Conservation (phyloP, 371 early-diverging fungal species). For the Mucor ambiguus region DNA sequence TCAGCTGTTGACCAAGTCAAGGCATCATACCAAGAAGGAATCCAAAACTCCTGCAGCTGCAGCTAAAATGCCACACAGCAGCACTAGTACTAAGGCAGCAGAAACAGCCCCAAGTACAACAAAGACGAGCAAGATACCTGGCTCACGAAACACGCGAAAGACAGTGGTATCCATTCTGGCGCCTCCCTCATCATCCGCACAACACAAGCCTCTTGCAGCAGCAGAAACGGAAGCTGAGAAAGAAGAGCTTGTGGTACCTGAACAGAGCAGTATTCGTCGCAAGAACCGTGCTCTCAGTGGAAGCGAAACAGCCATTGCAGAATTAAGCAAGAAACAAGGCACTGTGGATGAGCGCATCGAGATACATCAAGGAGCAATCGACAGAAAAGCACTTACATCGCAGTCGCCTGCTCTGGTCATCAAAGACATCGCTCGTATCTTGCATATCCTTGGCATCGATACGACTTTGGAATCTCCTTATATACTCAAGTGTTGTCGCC, state of each 20-base stretch:
- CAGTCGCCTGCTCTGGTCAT: conserved; percentile 72
- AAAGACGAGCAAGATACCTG: not conserved
- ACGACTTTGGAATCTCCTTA: conserved; percentile 67
- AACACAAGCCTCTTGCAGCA: not conserved
- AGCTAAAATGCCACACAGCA: not conserved
- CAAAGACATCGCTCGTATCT: conserved; percentile 62
- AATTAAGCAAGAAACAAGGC: conserved; percentile 5
- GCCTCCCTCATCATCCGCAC: not conserved
- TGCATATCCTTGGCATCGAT: conserved; percentile 72
- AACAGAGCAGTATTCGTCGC: not conserved
- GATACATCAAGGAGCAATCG: conserved; percentile 80
- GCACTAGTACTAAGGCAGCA: not conserved
- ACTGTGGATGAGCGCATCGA: conserved; percentile 50
- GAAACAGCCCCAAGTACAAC: not conserved
- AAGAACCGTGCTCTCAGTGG: conserved; percentile 5
- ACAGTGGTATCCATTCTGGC: not conserved
- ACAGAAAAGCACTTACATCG: conserved; percentile 72
- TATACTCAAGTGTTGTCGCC: conserved; percentile 70
- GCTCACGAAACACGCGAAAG: not conserved
- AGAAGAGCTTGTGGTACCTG: not conserved
- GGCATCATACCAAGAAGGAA: not conserved
- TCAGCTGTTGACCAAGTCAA: conserved; percentile 11
- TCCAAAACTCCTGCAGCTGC: conserved; percentile 1
- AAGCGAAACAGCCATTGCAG: not conserved
- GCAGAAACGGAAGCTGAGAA: not conserved